Percentiles rank a stretch among this genome's conserved stretches.
phyloP scores from a whole-genome alignment of 2,329 filamentous ascomycete species.

The Immersiporthe knoxdaviesiana region DNA sequence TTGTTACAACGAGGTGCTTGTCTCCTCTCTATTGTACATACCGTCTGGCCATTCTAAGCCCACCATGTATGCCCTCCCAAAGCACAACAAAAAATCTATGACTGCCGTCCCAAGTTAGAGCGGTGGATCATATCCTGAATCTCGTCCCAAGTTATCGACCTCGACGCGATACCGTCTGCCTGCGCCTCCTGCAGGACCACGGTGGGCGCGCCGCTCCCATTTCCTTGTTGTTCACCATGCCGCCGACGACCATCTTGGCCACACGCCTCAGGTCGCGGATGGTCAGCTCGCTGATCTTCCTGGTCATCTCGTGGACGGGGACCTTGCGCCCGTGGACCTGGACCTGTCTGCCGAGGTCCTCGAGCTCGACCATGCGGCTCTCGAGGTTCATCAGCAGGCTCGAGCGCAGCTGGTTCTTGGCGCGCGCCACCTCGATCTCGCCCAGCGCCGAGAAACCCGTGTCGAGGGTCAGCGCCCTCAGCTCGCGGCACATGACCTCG shows the following conservation, averaged over 20 bases:
- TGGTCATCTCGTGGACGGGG: conserved; percentile 91
- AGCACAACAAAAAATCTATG: neutral
- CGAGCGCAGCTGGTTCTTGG: conserved; percentile 94
- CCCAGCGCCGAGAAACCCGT: conserved; percentile 74
- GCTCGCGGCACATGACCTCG: conserved; percentile 91
- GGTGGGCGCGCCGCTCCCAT: conserved; percentile 85
- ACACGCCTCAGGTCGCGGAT: conserved; percentile 81
- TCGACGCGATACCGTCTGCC: conserved; percentile 68
- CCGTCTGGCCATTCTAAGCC: neutral
- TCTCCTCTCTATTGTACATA: conserved; percentile 19
- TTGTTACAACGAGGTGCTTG: conserved; percentile 8
- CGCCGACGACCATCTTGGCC: conserved; percentile 76
- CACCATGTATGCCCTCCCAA: neutral
- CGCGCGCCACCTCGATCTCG: conserved; percentile 79
- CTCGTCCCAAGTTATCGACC: conserved; percentile 79
- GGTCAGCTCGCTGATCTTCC: conserved; percentile 79
- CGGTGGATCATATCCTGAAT: conserved; percentile 83
- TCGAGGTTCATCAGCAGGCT: conserved; percentile 97
- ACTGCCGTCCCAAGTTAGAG: conserved; percentile 75
- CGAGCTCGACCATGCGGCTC: conserved; percentile 94
- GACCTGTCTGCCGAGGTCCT: conserved; percentile 92
- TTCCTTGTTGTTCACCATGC: conserved; percentile 74
- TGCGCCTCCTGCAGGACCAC: conserved; percentile 93
- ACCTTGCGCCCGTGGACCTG: conserved; percentile 96
- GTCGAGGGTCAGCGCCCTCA: conserved; percentile 76